These are phyloP conservation scores for Hericium coralloides DNA, from an alignment of 768 basidiomycete genomes.

Conservation along the genomic window DNA sequence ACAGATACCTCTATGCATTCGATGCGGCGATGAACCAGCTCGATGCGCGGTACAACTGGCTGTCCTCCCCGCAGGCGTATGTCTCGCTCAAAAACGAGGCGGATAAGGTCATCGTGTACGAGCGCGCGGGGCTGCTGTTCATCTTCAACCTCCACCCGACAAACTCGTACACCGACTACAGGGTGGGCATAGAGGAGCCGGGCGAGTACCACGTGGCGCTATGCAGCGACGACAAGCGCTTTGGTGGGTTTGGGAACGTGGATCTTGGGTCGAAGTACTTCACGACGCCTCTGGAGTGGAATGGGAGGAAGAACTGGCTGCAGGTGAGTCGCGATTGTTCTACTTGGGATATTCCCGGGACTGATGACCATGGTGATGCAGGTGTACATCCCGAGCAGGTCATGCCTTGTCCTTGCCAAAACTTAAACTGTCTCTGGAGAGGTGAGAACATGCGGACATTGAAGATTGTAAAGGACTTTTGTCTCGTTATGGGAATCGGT, in stretches of 20 bases:
- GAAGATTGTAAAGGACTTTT: not conserved
- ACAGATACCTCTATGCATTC: constrained; percentile 90
- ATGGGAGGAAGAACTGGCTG: constrained; percentile 81
- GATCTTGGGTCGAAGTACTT: constrained; percentile 52
- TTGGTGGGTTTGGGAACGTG: constrained; percentile 87
- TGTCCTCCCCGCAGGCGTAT: constrained; percentile 76
- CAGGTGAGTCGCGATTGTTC: constrained; percentile 45
- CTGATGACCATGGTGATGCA: constrained; percentile 17
- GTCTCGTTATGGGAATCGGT: not conserved
- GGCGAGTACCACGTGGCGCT: constrained; percentile 83
- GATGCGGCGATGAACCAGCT: constrained; percentile 86
- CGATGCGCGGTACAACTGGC: constrained; percentile 79
- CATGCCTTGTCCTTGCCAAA: constrained; percentile 56
- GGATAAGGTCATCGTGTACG: constrained; percentile 92
- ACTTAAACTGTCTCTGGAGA: not conserved
- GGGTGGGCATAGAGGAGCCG: constrained; percentile 77
- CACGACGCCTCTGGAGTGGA: constrained; percentile 88
- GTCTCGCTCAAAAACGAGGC: constrained; percentile 89
- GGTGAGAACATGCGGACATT: not conserved
- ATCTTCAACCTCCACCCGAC: constrained; percentile 95
- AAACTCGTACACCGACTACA: constrained; percentile 89
- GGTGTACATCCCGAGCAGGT: constrained; percentile 67
- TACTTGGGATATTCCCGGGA: not conserved
- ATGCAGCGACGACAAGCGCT: constrained; percentile 77
- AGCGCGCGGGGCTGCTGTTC: constrained; percentile 90